phyloP scores from a whole-genome alignment of 805 yeast genomes.

The Myxozyma sirexii region DNA sequence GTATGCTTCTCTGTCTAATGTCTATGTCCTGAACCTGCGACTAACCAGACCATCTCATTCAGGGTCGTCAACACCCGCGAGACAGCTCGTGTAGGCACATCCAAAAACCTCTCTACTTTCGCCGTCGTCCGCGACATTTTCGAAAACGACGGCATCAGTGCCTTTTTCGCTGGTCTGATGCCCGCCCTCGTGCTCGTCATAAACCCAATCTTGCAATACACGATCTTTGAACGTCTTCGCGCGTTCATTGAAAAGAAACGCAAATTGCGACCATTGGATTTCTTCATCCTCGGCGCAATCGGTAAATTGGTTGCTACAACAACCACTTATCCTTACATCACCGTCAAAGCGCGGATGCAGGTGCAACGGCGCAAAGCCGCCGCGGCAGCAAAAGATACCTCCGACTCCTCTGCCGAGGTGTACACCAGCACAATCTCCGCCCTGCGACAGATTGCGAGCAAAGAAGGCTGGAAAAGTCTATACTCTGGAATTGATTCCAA shows the following conservation, averaged over 20 bases:
- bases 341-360: slow-evolving; percentile 88
- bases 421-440: slow-evolving; percentile 39
- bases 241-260: slow-evolving; percentile 61
- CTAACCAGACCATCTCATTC: not conserved
- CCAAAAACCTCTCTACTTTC: slow-evolving; percentile 51
- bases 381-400: slow-evolving; percentile 43
- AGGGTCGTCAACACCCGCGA: slow-evolving; percentile 78
- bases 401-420: not conserved
- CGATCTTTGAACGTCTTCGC: slow-evolving; percentile 84
- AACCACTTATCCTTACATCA: slow-evolving; percentile 87
- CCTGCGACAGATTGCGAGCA: slow-evolving; percentile 58
- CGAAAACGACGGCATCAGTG: slow-evolving; percentile 67
- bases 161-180: slow-evolving; percentile 79
- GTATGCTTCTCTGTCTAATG: slow-evolving; percentile 46
- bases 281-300: slow-evolving; percentile 83
- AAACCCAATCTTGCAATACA: slow-evolving; percentile 90
- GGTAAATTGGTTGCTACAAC: slow-evolving; percentile 90
- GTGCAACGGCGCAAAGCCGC: slow-evolving; percentile 41
- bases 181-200: slow-evolving; percentile 86
- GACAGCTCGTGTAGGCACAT: slow-evolving; percentile 54
- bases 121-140: slow-evolving; percentile 63
- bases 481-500: slow-evolving; percentile 83
- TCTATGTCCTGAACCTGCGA: not conserved
- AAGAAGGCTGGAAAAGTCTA: slow-evolving; percentile 75
- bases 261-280: slow-evolving; percentile 67